phyloP scores from a whole-genome alignment of 148 eudicot species.

The Rhododendron ferrugineum region DNA sequence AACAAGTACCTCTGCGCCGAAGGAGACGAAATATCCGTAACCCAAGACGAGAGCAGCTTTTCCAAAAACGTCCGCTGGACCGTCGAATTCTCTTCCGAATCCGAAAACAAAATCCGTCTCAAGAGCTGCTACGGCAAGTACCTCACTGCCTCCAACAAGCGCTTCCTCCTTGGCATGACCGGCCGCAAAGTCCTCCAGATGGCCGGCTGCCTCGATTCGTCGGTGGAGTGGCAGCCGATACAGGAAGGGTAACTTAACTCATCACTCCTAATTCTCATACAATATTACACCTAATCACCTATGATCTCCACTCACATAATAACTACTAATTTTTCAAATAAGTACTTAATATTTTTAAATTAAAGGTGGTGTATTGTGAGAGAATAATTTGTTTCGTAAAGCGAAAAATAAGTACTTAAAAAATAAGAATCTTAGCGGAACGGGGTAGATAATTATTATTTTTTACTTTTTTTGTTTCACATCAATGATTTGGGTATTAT shows the following conservation, averaged over 20 bases:
- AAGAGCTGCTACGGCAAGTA: slow-evolving; percentile 47
- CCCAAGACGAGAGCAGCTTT: slow-evolving; percentile 27
- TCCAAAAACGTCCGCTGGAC: slow-evolving; percentile 30
- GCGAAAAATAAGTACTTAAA: too few species aligned
- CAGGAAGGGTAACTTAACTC: slow-evolving; percentile 17
- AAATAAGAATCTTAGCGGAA: too few species aligned
- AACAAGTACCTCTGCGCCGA: slow-evolving; percentile 53
- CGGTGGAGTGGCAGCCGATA: slow-evolving; percentile 52
- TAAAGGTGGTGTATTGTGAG: too few species aligned
- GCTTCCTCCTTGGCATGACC: slow-evolving; percentile 44
- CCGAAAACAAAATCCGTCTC: slow-evolving; percentile 29
- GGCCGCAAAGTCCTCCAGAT: slow-evolving; percentile 46
- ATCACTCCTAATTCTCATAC: not conserved
- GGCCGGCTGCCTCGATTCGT: slow-evolving; percentile 8
- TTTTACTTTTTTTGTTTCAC: not conserved
- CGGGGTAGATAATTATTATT: too few species aligned
- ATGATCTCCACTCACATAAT: not conserved
- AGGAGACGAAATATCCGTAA: slow-evolving; percentile 38
- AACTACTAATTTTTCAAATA: too few species aligned
- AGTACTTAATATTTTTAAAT: too few species aligned
- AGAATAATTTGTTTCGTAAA: too few species aligned
- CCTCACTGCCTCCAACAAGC: slow-evolving; percentile 41
- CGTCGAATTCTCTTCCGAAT: slow-evolving; percentile 25
- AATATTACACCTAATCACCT: not conserved
- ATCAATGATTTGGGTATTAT: not conserved